Evolutionary conservation across 768 basidiomycete species (phyloP), one percentile per base, ranked within the genome.

Genomic region (Pulveroboletus sp.): DNA sequence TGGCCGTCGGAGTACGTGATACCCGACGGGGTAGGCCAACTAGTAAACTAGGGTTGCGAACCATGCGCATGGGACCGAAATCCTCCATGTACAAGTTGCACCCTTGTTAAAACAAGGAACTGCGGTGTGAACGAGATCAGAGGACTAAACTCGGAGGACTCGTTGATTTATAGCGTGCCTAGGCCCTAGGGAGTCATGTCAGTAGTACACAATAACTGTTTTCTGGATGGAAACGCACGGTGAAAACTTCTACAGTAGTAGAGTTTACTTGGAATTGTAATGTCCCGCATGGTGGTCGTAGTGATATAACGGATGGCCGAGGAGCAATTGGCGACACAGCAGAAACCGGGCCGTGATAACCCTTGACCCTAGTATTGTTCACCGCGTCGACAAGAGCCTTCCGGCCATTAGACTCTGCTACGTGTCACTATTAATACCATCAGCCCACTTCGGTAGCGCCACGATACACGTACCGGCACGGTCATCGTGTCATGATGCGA

Each of bases 101-200:
- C n/a, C 33, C 17, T 39, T 42, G 29, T 53, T 23, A 43, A 48
- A 9, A 47, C 35, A 34, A 38, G 45, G 41, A 29, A 37, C 16
- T 14, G 43, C 25, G n/a, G 9, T 25, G 17, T 23, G 25, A 27
- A 23, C 17, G 35, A 7, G 21, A n/a, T 21, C 21, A n/a, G 23
- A 38, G 23, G 29, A 33, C 43, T 37, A 29, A 13, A 31, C 29
- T 45, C 24, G 34, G 40, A 38, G 25, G 31, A 37, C 14, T n/a
- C 41, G 35, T 39, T 47, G 17, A 17, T 34, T 19, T 8, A 24
- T 20, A n/a, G n/a, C 43, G 33, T 33, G n/a, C 23, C 9, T 17
- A n/a, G n/a, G n/a, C n/a, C n/a, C n/a, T 29, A 23, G 36, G 19
- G 25, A 33, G 40, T 29, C 20, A 34, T 13, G 7, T 6, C 23